Evolutionary conservation across 2,329 filamentous ascomycete species (phyloP), one percentile per base, ranked within the genome.

Genomic region (Colletotrichum caudatum): DNA sequence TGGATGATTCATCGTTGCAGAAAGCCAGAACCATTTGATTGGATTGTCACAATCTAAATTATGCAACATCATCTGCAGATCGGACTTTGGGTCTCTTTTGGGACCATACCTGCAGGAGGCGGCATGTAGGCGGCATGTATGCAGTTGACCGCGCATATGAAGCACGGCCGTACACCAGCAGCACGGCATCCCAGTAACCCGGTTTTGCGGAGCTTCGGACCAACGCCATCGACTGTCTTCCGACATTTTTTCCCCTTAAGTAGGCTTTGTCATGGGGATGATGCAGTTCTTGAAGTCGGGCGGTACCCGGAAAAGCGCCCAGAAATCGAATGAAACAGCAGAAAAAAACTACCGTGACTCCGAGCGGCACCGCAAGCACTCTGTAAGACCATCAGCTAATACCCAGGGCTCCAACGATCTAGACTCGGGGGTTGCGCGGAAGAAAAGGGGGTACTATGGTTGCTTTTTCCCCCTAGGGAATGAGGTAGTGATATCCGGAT

Each of bases 401-500:
- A 7, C n/a, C 39, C 35, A 8, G n/a, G 26, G 12, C 23, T 16
- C 16, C 14, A 26, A 14, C 16, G 12, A 29, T 37, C n/a, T 37
- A 29, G 29, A 29, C 29, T 29, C 29, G 3, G 29, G 29, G 16
- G 3, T 53, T 20, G 29, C 35, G 23, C 46, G 9, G 60, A 16
- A n/a, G 14, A 14, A 12, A 18, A 14, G n/a, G 33, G n/a, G 48
- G 60, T 9, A 18, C 26, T n/a, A 46, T 18, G 16, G 20, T n/a
- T 20, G 12, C 37, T 56, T 35, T 16, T 41, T 7, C 7, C 3
- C 26, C 26, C 29, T 35, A 41, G 35, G 2, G 54, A 33, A 48
- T 62, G 46, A 71, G 65, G 61, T 54, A 57, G 65, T 48, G 53
- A 18, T 37, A 46, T 60, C 61, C 65, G 65, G 54, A 71, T 71